Base-by-base conservation (phyloP, 257 asterid genomes). In the Parsonsia alboflavescens region DNA sequence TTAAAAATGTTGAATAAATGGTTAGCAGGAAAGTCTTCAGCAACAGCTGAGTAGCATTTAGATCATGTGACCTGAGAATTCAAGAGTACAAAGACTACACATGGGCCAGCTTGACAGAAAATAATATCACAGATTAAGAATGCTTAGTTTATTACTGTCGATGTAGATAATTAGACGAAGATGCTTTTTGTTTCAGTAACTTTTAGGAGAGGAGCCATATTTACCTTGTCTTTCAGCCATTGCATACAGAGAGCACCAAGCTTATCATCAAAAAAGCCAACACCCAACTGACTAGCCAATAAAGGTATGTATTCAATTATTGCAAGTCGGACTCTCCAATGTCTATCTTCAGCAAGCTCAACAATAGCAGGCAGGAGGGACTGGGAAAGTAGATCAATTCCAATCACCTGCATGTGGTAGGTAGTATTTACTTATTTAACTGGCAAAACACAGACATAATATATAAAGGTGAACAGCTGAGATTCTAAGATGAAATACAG, bases 191-290 rank as follows among this genome's bases (percentile, higher is more conserved):
- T 42, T 57, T 57, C 52, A 41, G 36, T 22, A 58, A 73, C 36
- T 59, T 39, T 26, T n/a, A 10, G 50, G 33, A 41, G 33, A 22
- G 21, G 22, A 73, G 62, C 6, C 46, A 26, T 7, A 79, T 81
- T 36, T 71, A 90, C 96, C 97, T 90, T 90, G 84, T 90, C 97
- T 75, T 84, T 92, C 82, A 90, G 77, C 97, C 97, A 90, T 78
- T 89, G 95, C 96, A 90, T 90, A 83, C 96, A 90, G 74, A 90
- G 96, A 56, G 95, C 95, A 62, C 96, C 96, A 39, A 90, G 89
- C 81, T 90, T 90, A 74, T 90, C 95, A 73, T 90, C 92, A 33
- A 90, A 90, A 86, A 90, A 90, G 6, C 92, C 93, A 45, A 90
- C 89, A 58, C 95, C 96, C 69, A 90, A 75, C 68, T 90, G 96